Conservation (phyloP, 2,329 filamentous ascomycete species). For the Aspergillus ruber region DNA sequence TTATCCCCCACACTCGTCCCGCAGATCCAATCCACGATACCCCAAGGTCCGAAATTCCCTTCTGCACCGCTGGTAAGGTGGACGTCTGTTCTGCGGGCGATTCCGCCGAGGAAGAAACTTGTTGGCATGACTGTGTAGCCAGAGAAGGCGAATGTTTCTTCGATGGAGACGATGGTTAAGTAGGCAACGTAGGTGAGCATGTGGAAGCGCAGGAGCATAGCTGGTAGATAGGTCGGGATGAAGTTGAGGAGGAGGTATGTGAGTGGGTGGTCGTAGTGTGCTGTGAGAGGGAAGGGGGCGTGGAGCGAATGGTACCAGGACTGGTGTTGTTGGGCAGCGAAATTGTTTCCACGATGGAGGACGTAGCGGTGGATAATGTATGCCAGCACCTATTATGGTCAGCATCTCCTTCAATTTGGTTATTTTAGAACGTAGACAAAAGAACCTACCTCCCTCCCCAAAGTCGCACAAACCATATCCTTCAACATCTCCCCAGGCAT, state of each 20-base stretch:
- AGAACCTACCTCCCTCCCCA: slow-evolving; percentile 50
- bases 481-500: slow-evolving; percentile 57
- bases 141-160: slow-evolving; percentile 55
- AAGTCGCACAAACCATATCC: slow-evolving; percentile 47
- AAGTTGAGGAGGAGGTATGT: slow-evolving; percentile 50
- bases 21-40: slow-evolving; percentile 40
- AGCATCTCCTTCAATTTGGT: not conserved
- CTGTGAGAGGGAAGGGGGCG: slow-evolving; percentile 51
- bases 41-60: slow-evolving; percentile 42
- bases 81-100: slow-evolving; percentile 51
- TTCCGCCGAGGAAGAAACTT: slow-evolving; percentile 52
- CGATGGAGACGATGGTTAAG: slow-evolving; percentile 49
- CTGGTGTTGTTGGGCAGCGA: slow-evolving; percentile 48
- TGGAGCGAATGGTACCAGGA: slow-evolving; percentile 52
- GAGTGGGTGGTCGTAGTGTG: slow-evolving; percentile 56
- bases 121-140: slow-evolving; percentile 55
- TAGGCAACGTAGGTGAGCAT: slow-evolving; percentile 55
- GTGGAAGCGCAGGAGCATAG: slow-evolving; percentile 53
- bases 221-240: slow-evolving; percentile 52
- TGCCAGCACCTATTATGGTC: slow-evolving; percentile 18
- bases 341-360: slow-evolving; percentile 55
- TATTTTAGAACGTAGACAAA: not conserved
- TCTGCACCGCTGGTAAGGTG: slow-evolving; percentile 46
- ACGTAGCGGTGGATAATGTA: slow-evolving; percentile 69
- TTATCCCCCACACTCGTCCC: slow-evolving; percentile 38